Conservation (phyloP, 2,329 filamentous ascomycete genomes). For the Chaetomium strumarium region DNA sequence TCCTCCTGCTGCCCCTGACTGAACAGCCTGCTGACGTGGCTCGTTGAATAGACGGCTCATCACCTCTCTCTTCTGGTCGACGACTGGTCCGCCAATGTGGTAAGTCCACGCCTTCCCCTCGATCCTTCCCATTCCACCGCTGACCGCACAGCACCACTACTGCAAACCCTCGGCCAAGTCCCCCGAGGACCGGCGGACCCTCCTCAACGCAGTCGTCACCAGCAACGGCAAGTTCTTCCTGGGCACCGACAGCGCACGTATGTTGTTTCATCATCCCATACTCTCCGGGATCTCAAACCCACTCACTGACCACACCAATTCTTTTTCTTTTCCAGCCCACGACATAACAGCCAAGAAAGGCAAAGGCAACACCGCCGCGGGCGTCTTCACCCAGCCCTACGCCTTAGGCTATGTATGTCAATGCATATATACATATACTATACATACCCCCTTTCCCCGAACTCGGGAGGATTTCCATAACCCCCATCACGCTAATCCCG, state of each 20-base stretch:
- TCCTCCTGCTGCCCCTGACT: no score
- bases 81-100: conserved; percentile 55
- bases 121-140: background rate
- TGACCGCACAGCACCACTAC: conserved; percentile 55
- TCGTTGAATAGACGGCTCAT: conserved; percentile 57
- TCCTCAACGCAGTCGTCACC: conserved; percentile 58
- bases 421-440: no score
- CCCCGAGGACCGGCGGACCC: conserved; percentile 63
- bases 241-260: conserved; percentile 65
- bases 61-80: conserved; percentile 77
- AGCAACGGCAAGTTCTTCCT: conserved; percentile 67
- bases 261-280: conserved; percentile 23
- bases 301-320: background rate
- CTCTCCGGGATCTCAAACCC: background rate
- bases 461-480: background rate
- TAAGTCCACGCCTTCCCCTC: conserved; percentile 30
- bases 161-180: conserved; percentile 74
- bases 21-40: background rate
- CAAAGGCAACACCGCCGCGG: conserved; percentile 56
- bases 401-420: conserved; percentile 40
- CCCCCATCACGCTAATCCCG: conserved; percentile 17
- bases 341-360: conserved; percentile 53
- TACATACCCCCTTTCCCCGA: background rate
- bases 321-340: conserved; percentile 41
- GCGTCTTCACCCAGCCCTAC: conserved; percentile 74